phyloP scores from a whole-genome alignment of 208 protist genomes.

The Crithidia fasciculata region DNA sequence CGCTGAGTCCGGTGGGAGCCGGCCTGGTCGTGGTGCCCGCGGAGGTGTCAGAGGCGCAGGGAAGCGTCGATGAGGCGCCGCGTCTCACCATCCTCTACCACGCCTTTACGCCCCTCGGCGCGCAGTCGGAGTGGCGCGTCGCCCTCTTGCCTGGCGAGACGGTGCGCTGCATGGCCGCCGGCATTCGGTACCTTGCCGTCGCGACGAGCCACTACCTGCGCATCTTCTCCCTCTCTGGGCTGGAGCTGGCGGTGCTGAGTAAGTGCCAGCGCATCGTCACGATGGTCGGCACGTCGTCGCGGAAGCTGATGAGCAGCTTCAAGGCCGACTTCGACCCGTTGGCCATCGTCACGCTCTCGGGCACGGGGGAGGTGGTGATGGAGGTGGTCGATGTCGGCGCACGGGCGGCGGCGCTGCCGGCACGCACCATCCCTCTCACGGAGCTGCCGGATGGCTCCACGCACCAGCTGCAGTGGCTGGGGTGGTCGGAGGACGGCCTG shows the following conservation, averaged over 20 bases:
- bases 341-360: conserved; percentile 61
- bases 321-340: conserved; percentile 80
- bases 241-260: conserved; percentile 84
- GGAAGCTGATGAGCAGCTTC: conserved; percentile 55
- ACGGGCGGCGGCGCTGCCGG: conserved; percentile 45
- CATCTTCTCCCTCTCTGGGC: conserved; percentile 81
- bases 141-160: conserved; percentile 68
- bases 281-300: conserved; percentile 80
- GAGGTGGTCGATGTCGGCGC: conserved; percentile 83
- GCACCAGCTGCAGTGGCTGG: conserved; percentile 88
- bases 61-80: conserved; percentile 48
- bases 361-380: conserved; percentile 48
- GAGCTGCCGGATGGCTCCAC: conserved; percentile 40
- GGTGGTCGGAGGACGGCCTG: conserved; percentile 88
- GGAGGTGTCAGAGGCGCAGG: conserved; percentile 33
- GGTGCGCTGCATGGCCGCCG: conserved; percentile 80
- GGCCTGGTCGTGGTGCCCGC: conserved; percentile 62
- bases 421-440: conserved; percentile 66
- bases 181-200: conserved; percentile 76
- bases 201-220: conserved; percentile 82
- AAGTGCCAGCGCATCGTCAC: conserved; percentile 80
- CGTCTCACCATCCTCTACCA: conserved; percentile 75
- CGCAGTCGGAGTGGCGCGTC: conserved; percentile 84
- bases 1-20: conserved; percentile 78
- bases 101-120: conserved; percentile 76